Evolutionary conservation across 805 yeast genomes (phyloP).

Genomic region (Metschnikowia lunata): DNA sequence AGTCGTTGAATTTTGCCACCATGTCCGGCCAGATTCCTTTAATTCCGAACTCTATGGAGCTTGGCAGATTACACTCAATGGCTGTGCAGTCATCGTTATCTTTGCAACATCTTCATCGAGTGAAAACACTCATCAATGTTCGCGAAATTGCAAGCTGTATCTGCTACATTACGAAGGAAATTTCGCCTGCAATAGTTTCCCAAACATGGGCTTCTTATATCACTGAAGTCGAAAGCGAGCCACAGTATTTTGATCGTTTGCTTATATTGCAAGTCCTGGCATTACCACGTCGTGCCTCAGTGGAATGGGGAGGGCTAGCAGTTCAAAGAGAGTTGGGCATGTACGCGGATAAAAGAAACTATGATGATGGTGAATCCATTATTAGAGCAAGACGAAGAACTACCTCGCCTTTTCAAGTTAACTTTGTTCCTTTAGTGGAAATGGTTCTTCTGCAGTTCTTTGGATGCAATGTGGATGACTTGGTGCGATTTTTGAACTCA

Average conservation of each 20-base stretch:
- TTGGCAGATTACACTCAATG: constrained; percentile 19
- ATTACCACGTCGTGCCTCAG: constrained; percentile 59
- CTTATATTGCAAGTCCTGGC: constrained; percentile 51
- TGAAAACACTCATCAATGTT: constrained; percentile 52
- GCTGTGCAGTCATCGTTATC: constrained; percentile 47
- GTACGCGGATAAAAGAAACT: constrained; percentile 37
- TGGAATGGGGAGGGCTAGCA: constrained; percentile 74
- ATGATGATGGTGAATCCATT: not conserved
- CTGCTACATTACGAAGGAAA: constrained; percentile 47
- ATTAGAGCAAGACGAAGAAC: too few relatives aligned
- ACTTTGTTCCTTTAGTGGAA: constrained; percentile 5
- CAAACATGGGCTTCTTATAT: constrained; percentile 46
- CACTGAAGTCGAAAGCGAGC: constrained; percentile 14
- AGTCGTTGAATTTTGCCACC: constrained; percentile 44
- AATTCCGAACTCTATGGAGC: constrained; percentile 63
- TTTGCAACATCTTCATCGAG: constrained; percentile 68
- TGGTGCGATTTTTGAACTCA: constrained; percentile 10
- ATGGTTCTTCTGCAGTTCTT: constrained; percentile 1
- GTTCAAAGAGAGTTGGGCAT: constrained; percentile 35
- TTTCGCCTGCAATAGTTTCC: constrained; percentile 26
- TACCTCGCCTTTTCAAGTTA: too few relatives aligned
- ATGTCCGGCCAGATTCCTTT: constrained; percentile 92
- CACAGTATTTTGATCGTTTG: constrained; percentile 25
- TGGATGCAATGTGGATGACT: constrained; percentile 6
- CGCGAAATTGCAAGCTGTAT: constrained; percentile 43